phyloP scores from a whole-genome alignment of 768 basidiomycete genomes.

The Saitozyma sp. region DNA sequence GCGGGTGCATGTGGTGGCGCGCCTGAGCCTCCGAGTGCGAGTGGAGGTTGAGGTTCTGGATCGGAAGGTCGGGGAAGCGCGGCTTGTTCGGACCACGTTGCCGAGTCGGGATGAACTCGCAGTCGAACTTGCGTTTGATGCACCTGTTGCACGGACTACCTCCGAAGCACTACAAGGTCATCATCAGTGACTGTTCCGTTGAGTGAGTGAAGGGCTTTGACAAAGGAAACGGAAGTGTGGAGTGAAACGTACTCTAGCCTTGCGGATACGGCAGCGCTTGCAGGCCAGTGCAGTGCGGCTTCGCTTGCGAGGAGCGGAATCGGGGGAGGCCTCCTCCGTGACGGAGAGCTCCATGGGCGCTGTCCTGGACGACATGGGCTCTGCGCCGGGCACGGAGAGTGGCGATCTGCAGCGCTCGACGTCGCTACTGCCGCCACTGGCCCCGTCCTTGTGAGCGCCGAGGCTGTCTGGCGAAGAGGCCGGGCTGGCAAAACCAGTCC shows the following conservation, averaged over 20 bases:
- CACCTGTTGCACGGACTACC: slow-evolving; percentile 43
- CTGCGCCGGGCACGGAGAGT: too few species aligned
- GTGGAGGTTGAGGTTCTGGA: slow-evolving; percentile 1
- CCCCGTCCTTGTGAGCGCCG: too few species aligned
- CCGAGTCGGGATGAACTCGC: slow-evolving; percentile 14
- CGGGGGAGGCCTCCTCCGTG: too few species aligned
- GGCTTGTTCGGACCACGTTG: background rate
- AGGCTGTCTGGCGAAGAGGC: too few species aligned
- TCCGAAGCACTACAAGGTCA: slow-evolving; percentile 41
- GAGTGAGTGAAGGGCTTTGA: too few species aligned
- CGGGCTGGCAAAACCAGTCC: too few species aligned
- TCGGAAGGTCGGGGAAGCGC: background rate
- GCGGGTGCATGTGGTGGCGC: background rate
- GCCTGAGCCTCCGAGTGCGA: too few species aligned
- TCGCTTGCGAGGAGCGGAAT: too few species aligned
- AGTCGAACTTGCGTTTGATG: slow-evolving; percentile 9
- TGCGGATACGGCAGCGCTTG: slow-evolving; percentile 48
- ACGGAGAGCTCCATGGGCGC: slow-evolving; percentile 36
- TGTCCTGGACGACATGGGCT: too few species aligned
- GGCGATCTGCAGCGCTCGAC: too few species aligned
- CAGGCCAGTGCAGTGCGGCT: slow-evolving; percentile 50
- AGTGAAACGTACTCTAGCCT: slow-evolving; percentile 43
- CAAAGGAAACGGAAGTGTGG: background rate
- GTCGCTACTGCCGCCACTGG: too few species aligned
- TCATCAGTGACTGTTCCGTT: background rate